Evolutionary conservation across 192 early-diverging fungal species (phyloP).

Genomic region (Globomyces pollinis-pini): DNA sequence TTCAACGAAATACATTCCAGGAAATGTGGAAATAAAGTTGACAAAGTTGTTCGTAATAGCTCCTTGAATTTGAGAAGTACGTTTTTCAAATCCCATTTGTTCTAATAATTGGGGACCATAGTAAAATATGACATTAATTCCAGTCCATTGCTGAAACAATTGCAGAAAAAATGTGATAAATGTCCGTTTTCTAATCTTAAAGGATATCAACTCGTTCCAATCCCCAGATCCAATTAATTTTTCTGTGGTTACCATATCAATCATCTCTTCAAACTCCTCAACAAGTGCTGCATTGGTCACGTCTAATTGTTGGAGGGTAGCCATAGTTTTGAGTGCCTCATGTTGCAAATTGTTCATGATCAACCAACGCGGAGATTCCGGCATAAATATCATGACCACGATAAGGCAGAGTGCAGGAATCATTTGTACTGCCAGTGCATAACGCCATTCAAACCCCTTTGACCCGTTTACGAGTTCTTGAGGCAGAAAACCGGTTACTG

Average conservation of each 20-base stretch:
- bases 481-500: too few relatives aligned
- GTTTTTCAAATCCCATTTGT: conserved; percentile 33
- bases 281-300: conserved; percentile 26
- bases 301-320: conserved; percentile 31
- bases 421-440: conserved; percentile 76
- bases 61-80: conserved; percentile 39
- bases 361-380: conserved; percentile 58
- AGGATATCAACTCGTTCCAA: conserved; percentile 52
- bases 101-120: conserved; percentile 11
- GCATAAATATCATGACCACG: conserved; percentile 64
- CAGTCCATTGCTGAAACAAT: conserved; percentile 65
- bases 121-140: conserved; percentile 70
- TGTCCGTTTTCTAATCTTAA: conserved; percentile 47
- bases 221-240: conserved; percentile 37
- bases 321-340: conserved; percentile 34
- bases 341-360: conserved; percentile 31
- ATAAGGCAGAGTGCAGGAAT: conserved; percentile 68
- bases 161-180: conserved; percentile 58
- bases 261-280: conserved; percentile 47
- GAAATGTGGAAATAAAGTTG: conserved; percentile 80
- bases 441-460: conserved; percentile 53
- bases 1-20: conserved; percentile 82
- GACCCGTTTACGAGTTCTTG: conserved; percentile 3
- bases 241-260: conserved; percentile 39
- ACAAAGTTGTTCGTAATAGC: conserved; percentile 64